Conservation (phyloP, 441 rosid genomes). For the Kokia cookei region DNA sequence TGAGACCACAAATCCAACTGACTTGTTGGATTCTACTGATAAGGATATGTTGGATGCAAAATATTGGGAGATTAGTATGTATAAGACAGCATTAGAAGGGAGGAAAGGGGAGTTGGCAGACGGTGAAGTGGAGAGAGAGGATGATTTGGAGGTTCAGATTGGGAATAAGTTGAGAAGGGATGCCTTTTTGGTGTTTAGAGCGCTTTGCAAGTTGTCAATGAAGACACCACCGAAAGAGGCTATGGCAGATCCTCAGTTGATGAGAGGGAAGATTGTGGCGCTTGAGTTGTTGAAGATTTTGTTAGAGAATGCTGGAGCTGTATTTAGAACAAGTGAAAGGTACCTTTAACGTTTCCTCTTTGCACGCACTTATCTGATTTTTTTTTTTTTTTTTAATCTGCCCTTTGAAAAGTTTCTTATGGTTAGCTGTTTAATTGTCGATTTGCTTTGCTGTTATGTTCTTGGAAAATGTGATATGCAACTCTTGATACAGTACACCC, state of each 20-base stretch:
- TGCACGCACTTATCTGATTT: background rate
- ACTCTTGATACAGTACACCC: background rate
- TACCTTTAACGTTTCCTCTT: constrained; percentile 8
- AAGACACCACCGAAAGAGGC: constrained; percentile 96
- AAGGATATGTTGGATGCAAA: constrained; percentile 99
- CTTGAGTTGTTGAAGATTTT: constrained; percentile 93
- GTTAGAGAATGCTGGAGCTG: constrained; percentile 98
- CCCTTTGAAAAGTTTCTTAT: background rate
- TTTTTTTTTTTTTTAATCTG: background rate
- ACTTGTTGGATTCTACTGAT: constrained; percentile 97
- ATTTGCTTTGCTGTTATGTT: background rate
- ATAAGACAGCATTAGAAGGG: constrained; percentile 96
- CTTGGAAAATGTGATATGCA: background rate
- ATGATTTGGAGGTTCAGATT: constrained; percentile 94
- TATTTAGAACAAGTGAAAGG: constrained; percentile 99
- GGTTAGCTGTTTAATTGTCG: background rate
- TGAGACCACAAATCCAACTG: constrained; percentile 92
- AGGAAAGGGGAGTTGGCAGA: constrained; percentile 94
- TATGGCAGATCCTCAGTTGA: constrained; percentile 71
- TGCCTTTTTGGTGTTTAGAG: constrained; percentile 95
- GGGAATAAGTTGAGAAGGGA: constrained; percentile 98
- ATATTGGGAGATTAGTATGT: constrained; percentile 99
- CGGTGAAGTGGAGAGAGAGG: constrained; percentile 81
- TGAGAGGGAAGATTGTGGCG: constrained; percentile 97
- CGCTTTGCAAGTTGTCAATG: constrained; percentile 98